These are phyloP conservation scores for Parsonsia alboflavescens DNA, from an alignment of 257 asterid genomes.

Conservation along the genomic window DNA sequence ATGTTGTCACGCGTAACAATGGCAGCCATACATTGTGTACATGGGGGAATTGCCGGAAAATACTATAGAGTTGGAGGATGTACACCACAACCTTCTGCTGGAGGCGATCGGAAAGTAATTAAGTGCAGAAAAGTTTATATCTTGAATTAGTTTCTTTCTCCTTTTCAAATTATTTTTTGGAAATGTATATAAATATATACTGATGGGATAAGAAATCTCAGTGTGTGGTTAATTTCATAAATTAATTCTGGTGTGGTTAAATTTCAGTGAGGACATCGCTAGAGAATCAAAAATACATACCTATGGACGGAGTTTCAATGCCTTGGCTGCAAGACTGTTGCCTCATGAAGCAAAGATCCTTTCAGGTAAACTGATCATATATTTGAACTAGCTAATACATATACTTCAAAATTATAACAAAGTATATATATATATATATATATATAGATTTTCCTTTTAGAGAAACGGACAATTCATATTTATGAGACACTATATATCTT, in stretches of 20 bases:
- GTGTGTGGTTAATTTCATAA: too few relatives aligned
- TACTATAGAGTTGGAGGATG: conserved; percentile 19
- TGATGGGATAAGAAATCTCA: not conserved
- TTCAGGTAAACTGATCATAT: conserved; percentile 25
- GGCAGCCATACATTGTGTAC: conserved; percentile 68
- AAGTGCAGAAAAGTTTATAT: not conserved
- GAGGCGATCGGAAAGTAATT: conserved; percentile 71
- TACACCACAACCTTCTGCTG: conserved; percentile 46
- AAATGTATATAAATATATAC: not conserved
- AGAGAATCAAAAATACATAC: conserved; percentile 50
- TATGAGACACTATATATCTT: too few relatives aligned
- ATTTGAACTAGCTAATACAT: too few relatives aligned
- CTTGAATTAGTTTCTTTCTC: not conserved
- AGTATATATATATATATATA: too few relatives aligned
- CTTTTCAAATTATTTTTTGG: not conserved
- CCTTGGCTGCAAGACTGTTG: conserved; percentile 57
- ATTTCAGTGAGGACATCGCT: conserved; percentile 46
- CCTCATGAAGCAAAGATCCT: conserved; percentile 57
- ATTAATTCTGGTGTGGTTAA: not conserved
- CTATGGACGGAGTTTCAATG: conserved; percentile 67
- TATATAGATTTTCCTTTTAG: not conserved
- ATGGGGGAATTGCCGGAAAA: conserved; percentile 64
- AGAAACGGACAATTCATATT: not conserved
- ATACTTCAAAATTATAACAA: not conserved
- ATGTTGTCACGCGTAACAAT: not conserved